phyloP scores from a whole-genome alignment of 2,329 filamentous ascomycete genomes.

The Metarhizium robertsii region DNA sequence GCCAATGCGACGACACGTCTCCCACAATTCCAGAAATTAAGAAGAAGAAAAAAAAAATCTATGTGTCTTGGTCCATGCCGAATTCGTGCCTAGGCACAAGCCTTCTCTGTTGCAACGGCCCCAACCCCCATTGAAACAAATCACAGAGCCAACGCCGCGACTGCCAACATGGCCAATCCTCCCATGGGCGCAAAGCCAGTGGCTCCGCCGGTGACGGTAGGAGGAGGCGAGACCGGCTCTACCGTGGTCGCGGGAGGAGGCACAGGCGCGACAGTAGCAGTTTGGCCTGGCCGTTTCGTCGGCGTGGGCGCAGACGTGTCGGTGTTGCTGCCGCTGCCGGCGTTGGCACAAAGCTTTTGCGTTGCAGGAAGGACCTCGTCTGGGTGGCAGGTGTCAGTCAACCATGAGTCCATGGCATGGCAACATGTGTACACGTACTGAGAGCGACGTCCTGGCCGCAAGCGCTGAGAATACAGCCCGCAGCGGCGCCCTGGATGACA shows the following conservation, averaged over 20 bases:
- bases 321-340: slow-evolving; percentile 1
- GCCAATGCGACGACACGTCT: no score
- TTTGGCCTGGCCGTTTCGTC: neutral
- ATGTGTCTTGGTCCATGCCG: no score
- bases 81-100: no score
- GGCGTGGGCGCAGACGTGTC: neutral
- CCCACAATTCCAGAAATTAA: no score
- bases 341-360: slow-evolving; percentile 13
- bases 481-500: slow-evolving; percentile 15
- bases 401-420: no score
- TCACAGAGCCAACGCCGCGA: neutral
- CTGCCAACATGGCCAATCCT: neutral
- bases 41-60: no score
- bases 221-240: neutral
- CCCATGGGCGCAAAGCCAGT: neutral
- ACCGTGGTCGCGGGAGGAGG: neutral
- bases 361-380: slow-evolving; percentile 22
- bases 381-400: slow-evolving; percentile 10
- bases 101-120: no score
- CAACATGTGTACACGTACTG: slow-evolving; percentile 14
- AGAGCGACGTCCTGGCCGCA: slow-evolving; percentile 22
- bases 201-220: slow-evolving; percentile 1
- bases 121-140: neutral
- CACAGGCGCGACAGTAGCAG: neutral
- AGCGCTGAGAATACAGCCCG: slow-evolving; percentile 17